These are phyloP conservation scores for Coemansia sp. DNA, from an alignment of 192 early-diverging fungal species.

Conservation along the genomic window DNA sequence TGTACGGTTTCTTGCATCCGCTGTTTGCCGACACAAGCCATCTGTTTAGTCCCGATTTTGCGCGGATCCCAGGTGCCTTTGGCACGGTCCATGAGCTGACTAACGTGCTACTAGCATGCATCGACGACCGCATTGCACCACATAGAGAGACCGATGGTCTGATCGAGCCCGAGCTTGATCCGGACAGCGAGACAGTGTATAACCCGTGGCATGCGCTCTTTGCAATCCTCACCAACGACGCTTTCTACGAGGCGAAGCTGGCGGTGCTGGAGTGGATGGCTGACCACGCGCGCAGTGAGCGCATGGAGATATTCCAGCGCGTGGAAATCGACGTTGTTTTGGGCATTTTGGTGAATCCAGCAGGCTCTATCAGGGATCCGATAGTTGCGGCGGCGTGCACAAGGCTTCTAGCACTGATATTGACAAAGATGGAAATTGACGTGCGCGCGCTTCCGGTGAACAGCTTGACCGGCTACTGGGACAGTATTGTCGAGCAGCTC, in stretches of 20 bases:
- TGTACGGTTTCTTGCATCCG: slow-evolving; percentile 51
- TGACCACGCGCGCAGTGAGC: slow-evolving; percentile 24
- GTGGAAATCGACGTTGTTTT: slow-evolving; percentile 30
- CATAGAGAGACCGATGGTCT: slow-evolving; percentile 29
- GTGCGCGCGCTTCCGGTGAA: slow-evolving; percentile 21
- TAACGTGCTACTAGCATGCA: slow-evolving; percentile 35
- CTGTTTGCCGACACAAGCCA: slow-evolving; percentile 12
- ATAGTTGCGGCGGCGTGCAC: slow-evolving; percentile 27
- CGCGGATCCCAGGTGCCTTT: slow-evolving; percentile 37
- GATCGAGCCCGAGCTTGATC: slow-evolving; percentile 24
- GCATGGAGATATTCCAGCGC: slow-evolving; percentile 35
- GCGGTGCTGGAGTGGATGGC: slow-evolving; percentile 43
- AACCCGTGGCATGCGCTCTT: slow-evolving; percentile 30
- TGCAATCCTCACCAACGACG: slow-evolving; percentile 24
- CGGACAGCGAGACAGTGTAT: slow-evolving; percentile 32
- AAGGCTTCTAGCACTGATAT: slow-evolving; percentile 37
- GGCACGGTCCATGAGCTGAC: slow-evolving; percentile 44
- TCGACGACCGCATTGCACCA: slow-evolving; percentile 32
- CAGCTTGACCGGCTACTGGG: slow-evolving; percentile 33
- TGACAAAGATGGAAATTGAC: slow-evolving; percentile 37
- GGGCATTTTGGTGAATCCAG: slow-evolving; percentile 16
- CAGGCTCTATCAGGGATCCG: slow-evolving; percentile 16
- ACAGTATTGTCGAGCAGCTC: slow-evolving; percentile 26
- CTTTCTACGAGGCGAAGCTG: slow-evolving; percentile 48
- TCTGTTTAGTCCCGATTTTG: slow-evolving; percentile 10